A percentile compares a stretch with the other conserved stretches of the same genome.
Conservation (phyloP, 2,329 filamentous ascomycete species). For the Nectriaceae sp. region DNA sequence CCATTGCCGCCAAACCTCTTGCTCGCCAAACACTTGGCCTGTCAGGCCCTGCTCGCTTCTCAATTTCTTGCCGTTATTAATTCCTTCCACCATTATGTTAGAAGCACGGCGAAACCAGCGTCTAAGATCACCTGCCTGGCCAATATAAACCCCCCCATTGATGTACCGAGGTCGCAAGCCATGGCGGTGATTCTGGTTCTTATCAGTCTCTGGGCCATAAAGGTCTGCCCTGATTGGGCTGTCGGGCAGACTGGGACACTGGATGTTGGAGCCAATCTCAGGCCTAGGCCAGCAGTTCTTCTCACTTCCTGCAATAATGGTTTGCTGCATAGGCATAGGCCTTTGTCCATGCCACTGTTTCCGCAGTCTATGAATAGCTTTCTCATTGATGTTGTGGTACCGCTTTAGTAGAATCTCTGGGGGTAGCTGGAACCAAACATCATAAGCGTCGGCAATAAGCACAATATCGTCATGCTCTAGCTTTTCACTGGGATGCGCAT, state of each 20-base stretch:
- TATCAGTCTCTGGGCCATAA: conserved; percentile 25
- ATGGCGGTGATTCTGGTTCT: conserved; percentile 5
- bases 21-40: conserved; percentile 25
- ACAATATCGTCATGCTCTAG: conserved; percentile 22
- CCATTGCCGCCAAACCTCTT: conserved; percentile 37
- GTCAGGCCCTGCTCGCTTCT: conserved; percentile 22
- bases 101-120: conserved; percentile 16
- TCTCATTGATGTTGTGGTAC: conserved; percentile 19
- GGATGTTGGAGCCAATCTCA: conserved; percentile 16
- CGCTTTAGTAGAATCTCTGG: conserved; percentile 25
- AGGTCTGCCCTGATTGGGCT: conserved; percentile 21
- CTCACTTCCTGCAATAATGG: conserved; percentile 23
- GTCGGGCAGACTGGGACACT: conserved; percentile 26
- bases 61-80: neutral
- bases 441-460: conserved; percentile 28
- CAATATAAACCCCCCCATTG: conserved; percentile 22
- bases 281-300: conserved; percentile 26
- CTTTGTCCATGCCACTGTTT: conserved; percentile 13
- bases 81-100: conserved; percentile 13
- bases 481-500: conserved; percentile 9
- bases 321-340: conserved; percentile 21
- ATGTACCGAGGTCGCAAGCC: conserved; percentile 20
- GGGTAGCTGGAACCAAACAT: conserved; percentile 32
- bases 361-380: conserved; percentile 16
- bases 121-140: conserved; percentile 19